Base-by-base conservation (phyloP, 805 yeast species). In the Saccharomycopsis selenospora region DNA sequence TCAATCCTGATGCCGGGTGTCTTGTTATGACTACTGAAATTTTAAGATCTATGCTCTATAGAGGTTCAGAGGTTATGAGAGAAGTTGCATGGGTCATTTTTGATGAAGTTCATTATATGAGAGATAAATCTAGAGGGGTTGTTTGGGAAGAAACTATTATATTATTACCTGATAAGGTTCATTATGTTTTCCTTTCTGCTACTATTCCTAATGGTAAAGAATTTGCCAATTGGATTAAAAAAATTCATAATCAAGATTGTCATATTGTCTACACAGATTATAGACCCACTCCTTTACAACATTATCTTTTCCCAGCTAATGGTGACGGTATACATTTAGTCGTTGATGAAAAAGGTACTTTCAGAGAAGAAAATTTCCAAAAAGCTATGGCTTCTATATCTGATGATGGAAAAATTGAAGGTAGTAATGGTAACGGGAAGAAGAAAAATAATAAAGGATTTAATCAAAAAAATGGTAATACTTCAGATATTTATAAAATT, bases 91-190 rank as follows among this genome's bases (percentile, higher is more conserved):
- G 96, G 96, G 99, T 93, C 45, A 81, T 93, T 36, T 93, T 93
- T 56, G 99, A 93, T 66, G 99, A 93, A 65, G 96, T 93, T 42
- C 99, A 93, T 69, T 93, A 93, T 67, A 93, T 93, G 95, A 82
- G 97, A 69, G 99, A 93, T 65, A 84, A 88, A 58, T 93, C 89
- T 57, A 80, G 99, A 69, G 99, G 99, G 65, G 99, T 93, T 46
- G 99, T 93, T 29, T 93, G 99, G 99, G 99, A 93, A 68, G 99
- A 93, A 66, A 91, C 98, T 13, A 91, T 93, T 56, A 93, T 93
- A 50, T 70, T 93, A 62, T 72, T 93, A 40, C 99, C 99, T 3
- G 97, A 95, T 59, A 90, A 90, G 71, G 97, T 93, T 14, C 91
- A 85, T 56, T 88, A 90, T 60, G 96, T 91, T 2, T 86, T 91